These are phyloP conservation scores for Acer saccharum DNA, from an alignment of 345 rosid genomes.

Conservation along the genomic window DNA sequence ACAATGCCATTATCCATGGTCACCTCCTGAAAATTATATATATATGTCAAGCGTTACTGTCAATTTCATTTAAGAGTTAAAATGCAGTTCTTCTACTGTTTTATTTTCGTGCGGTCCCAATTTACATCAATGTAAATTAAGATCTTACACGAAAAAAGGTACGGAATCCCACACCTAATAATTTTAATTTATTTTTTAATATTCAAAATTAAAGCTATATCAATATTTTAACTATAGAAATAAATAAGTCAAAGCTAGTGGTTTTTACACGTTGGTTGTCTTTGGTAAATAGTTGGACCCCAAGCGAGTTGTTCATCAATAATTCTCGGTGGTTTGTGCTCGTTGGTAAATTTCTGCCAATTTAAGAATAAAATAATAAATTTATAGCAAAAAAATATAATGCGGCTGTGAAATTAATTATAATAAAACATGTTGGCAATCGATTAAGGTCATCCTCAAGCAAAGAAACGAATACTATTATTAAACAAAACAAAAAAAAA, in stretches of 20 bases:
- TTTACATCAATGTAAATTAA: too few relatives aligned
- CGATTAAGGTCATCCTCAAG: background rate
- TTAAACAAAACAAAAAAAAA: background rate
- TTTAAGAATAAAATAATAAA: background rate
- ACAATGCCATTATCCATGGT: constrained; percentile 65
- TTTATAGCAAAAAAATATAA: background rate
- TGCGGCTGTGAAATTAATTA: background rate
- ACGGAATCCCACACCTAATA: too few relatives aligned
- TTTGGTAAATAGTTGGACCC: constrained; percentile 19
- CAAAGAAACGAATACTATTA: background rate
- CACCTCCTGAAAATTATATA: constrained; percentile 45
- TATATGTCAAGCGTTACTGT: background rate
- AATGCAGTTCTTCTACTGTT: background rate
- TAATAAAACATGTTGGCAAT: background rate
- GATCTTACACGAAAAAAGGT: too few relatives aligned
- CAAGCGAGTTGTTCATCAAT: background rate
- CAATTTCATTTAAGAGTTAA: background rate
- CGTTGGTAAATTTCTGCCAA: constrained; percentile 16
- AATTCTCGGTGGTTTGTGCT: background rate
- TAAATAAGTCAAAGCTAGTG: background rate
- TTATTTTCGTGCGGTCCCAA: too few relatives aligned
- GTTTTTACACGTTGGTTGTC: constrained; percentile 23
- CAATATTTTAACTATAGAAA: background rate
- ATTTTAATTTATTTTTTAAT: too few relatives aligned
- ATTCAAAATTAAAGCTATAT: too few relatives aligned